Evolutionary conservation across 345 rosid species (phyloP), one percentile per base, ranked within the genome.

Genomic region (Adansonia digitata): DNA sequence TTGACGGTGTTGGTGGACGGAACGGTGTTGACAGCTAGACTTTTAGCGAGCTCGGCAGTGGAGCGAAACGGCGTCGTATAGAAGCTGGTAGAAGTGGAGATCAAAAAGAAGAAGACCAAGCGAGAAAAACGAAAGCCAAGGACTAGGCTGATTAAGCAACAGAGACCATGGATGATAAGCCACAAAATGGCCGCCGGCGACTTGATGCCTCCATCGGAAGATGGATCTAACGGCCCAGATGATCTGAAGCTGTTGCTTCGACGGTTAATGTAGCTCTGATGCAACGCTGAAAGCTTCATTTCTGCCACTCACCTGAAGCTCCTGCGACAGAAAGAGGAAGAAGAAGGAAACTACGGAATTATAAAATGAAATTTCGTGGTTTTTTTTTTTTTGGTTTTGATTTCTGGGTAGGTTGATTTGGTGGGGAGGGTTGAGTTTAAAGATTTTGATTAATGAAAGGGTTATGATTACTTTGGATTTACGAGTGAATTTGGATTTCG

Each of bases 51-150:
- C 14, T 82, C 80, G 34, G 78, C 77, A 43, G 84, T 66, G 37
- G 82, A 74, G 29, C 83, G 92, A 52, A 92, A 85, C 74, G 97
- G 94, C 76, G 91, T 48, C 67, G 90, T 51, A 82, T 89, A 90
- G 71, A 90, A 81, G 69, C 73, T 82, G 9, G 81, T 77, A 8
- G 94, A 81, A 31, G 94, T 85, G 7, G 98, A 88, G 89, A 92
- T 88, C 75, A 95, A 82, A 77, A 95, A 84, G 85, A 95, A 88
- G 85, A 95, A 92, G 56, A 93, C 92, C 13, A 93, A 83, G 31
- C 97, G 91, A 14, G 98, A 93, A 87, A 95, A 93, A 72, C 98
- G 89, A 71, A 87, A 95, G 3, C 99, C 99, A 13, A 95, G 92
- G 31, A 95, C 84, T 61, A 95, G 82, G 63, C 97, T 90, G 13